Evolutionary conservation across 2,329 filamentous ascomycete species (phyloP).

Genomic region (Chaetothyriales sp.): DNA sequence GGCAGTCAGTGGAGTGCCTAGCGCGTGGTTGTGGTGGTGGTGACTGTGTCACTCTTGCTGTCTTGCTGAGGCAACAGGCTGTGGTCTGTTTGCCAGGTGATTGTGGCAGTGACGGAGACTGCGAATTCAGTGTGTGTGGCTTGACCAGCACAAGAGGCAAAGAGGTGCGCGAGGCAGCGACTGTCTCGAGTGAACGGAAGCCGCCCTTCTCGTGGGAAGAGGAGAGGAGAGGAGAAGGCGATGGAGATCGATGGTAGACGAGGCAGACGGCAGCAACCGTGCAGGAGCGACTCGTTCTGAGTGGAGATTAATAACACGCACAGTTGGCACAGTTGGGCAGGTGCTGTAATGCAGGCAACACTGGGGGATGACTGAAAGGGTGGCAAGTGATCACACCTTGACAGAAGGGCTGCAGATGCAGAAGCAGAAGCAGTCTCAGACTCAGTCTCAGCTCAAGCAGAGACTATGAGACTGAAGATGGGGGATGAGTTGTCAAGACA

Average conservation of each 20-base stretch:
- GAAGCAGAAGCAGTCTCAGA: background rate
- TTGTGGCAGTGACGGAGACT: background rate
- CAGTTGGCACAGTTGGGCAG: background rate
- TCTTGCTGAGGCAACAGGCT: background rate
- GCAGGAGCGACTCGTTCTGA: constrained; percentile 6
- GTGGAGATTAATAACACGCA: constrained; percentile 13
- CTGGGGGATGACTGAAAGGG: constrained; percentile 4
- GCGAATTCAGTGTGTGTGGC: background rate
- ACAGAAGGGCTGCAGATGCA: constrained; percentile 9
- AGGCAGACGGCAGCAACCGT: background rate
- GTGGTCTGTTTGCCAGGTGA: background rate
- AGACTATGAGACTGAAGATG: background rate
- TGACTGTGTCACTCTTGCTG: background rate
- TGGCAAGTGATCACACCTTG: constrained; percentile 10
- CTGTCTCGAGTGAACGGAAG: constrained; percentile 20
- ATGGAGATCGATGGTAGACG: constrained; percentile 2
- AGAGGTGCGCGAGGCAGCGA: constrained; percentile 14
- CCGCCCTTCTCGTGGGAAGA: constrained; percentile 16
- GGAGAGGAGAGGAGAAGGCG: constrained; percentile 8
- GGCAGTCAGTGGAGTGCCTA: background rate
- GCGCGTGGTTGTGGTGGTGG: background rate
- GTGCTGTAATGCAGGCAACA: background rate
- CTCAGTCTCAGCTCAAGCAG: background rate
- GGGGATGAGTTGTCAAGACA: background rate
- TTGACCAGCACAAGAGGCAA: background rate